Evolutionary conservation across 1,284 basidiomycete species (phyloP), one percentile per base, ranked within the genome.

Genomic region (Wolfiporia cocos): DNA sequence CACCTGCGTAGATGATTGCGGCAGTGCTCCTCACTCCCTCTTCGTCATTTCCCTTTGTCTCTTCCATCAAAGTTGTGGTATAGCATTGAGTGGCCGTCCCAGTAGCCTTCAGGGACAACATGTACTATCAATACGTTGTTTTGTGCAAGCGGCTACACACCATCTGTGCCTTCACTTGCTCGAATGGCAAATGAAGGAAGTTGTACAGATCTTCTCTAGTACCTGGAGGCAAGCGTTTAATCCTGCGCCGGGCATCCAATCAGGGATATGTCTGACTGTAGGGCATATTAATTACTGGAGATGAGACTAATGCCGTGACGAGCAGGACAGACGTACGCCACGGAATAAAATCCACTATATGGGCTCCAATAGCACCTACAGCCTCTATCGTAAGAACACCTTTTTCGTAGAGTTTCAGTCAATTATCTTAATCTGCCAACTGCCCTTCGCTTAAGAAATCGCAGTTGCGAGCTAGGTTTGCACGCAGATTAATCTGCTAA

Each of bases 301-400:
- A 28, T 14, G 14, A 9, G 26, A 28, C 7, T 28, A 28, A 9
- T 28, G n/a, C n/a, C n/a, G n/a, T n/a, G n/a, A n/a, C n/a, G n/a
- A 28, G 26, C 26, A 9, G 26, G 14, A 9, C 7, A 9, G n/a
- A 42, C 42, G 9, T 50, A 32, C 19, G 21, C 33, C 36, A 48
- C 34, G 18, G 43, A 18, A 24, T 42, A 7, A 30, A 38, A 18
- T 43, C 31, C 18, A 37, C 23, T 6, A 37, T 37, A 12, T 37
- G 36, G 0, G 76, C 72, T 80, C 81, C 85, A 41, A 85, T 70
- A 5, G 77, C 74, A 29, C 77, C 77, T 2, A 75, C 76, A 2
- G 74, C 71, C 2, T 79, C 75, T 48, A 86, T 81, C 51, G 36
- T 69, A 63, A 31, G 83, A 67, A 44, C 74, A 76, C 43, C 82